phyloP scores from a whole-genome alignment of 2,329 filamentous ascomycete genomes.

The Fusarium sp. region DNA sequence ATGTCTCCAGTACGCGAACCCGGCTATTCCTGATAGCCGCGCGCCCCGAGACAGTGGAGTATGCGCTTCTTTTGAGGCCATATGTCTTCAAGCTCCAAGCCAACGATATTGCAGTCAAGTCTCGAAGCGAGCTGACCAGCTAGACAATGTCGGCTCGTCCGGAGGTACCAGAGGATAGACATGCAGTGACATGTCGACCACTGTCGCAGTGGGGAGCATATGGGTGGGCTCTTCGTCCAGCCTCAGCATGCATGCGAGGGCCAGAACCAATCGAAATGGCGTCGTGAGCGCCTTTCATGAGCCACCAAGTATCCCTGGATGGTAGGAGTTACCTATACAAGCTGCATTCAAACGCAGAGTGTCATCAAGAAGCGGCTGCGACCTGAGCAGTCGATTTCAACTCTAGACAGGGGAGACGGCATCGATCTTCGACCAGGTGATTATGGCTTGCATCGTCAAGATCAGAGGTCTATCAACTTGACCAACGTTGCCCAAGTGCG shows the following conservation, averaged over 20 bases:
- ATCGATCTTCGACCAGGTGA: constrained; percentile 8
- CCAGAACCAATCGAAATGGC: constrained; percentile 26
- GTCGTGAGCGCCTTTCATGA: constrained; percentile 13
- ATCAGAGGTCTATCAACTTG: not conserved
- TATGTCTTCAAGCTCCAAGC: not conserved
- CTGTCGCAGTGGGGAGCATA: constrained; percentile 19
- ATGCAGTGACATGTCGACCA: constrained; percentile 13
- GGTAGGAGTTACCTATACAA: not conserved
- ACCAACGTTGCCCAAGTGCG: not conserved
- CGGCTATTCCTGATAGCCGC: not conserved
- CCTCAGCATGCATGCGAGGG: constrained; percentile 37
- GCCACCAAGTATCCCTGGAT: not conserved
- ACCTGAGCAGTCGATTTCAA: not conserved
- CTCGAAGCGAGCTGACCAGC: not conserved
- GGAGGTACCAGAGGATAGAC: constrained; percentile 9
- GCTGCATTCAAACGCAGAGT: constrained; percentile 6
- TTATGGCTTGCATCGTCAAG: constrained; percentile 25
- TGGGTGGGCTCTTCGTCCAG: constrained; percentile 21
- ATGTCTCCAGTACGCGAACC: not conserved
- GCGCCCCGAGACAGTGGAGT: not conserved
- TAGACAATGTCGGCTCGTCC: constrained; percentile 21
- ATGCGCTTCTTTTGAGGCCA: not conserved
- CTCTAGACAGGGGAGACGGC: constrained; percentile 11
- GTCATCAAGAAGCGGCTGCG: not conserved
- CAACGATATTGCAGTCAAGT: not conserved